Percentiles rank a stretch among this genome's conserved stretches.
These are phyloP conservation scores for Neonectria magnoliae DNA, from an alignment of 2,329 filamentous ascomycete species.

Conservation along the genomic window DNA sequence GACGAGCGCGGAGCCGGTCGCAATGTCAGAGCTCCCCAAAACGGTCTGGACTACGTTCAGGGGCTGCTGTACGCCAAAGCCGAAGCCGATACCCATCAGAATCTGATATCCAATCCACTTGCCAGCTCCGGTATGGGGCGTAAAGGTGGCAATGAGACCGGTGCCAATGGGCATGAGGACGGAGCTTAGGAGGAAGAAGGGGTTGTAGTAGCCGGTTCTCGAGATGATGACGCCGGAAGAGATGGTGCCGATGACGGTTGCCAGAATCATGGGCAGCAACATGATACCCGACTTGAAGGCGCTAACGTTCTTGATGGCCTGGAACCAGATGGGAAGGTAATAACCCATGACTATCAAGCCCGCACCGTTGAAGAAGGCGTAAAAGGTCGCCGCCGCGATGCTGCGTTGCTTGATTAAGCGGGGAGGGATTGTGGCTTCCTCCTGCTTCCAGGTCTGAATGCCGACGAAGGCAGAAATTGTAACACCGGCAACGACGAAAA, in stretches of 20 bases:
- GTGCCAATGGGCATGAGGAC: conserved; percentile 49
- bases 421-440: conserved; percentile 55
- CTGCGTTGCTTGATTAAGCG: conserved; percentile 52
- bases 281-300: conserved; percentile 52
- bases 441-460: conserved; percentile 51
- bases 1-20: conserved; percentile 49
- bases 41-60: conserved; percentile 55
- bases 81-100: conserved; percentile 47
- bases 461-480: conserved; percentile 47
- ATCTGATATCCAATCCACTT: conserved; percentile 58
- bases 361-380: conserved; percentile 51
- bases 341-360: conserved; percentile 47
- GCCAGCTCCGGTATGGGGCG: conserved; percentile 43
- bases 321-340: conserved; percentile 58
- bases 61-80: conserved; percentile 56
- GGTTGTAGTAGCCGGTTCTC: conserved; percentile 55
- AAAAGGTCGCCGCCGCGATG: conserved; percentile 48
- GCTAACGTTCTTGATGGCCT: conserved; percentile 52
- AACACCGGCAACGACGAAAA: conserved; percentile 46
- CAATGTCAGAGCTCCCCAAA: conserved; percentile 37
- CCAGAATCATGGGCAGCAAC: conserved; percentile 52
- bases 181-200: conserved; percentile 51
- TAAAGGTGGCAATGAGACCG: conserved; percentile 56
- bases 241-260: conserved; percentile 48
- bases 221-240: conserved; percentile 49